A percentile compares a stretch with the other conserved stretches of the same genome.
Evolutionary conservation across 176 grass and related monocot species (phyloP).

Genomic region (Hyparrhenia diplandra): DNA sequence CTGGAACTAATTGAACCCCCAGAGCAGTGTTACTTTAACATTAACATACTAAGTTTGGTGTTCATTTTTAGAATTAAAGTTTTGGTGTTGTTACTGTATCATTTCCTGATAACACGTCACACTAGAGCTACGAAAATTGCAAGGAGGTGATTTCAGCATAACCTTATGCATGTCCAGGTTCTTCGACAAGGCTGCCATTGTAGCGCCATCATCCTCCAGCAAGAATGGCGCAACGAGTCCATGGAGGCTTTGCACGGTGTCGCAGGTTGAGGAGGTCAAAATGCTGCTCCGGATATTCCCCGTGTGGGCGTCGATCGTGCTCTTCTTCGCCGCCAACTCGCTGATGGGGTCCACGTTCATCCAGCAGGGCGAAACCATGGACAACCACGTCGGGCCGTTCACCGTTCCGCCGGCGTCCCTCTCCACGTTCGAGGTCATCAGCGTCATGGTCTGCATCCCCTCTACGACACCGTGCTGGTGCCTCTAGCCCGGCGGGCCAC

Average conservation of each 20-base stretch:
- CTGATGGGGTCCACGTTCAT: background rate
- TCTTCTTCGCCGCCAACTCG: constrained; percentile 18
- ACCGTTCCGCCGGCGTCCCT: constrained; percentile 27
- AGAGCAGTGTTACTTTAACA: too few species aligned
- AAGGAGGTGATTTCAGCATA: too few species aligned
- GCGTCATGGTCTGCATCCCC: constrained; percentile 24
- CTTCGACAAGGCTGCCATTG: constrained; percentile 36
- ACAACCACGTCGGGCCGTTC: constrained; percentile 20
- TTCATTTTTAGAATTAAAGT: too few species aligned
- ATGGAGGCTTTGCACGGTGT: constrained; percentile 28
- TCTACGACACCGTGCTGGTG: constrained; percentile 1
- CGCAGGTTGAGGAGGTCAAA: constrained; percentile 39
- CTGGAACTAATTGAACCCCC: too few species aligned
- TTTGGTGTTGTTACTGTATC: too few species aligned
- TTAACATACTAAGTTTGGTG: too few species aligned
- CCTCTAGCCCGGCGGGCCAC: constrained; percentile 19
- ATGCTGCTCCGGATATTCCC: constrained; percentile 27
- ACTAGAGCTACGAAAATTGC: too few species aligned
- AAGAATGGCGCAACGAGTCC: background rate
- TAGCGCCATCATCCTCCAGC: background rate
- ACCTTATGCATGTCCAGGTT: too few species aligned
- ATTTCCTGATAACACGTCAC: too few species aligned
- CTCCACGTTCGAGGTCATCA: constrained; percentile 17
- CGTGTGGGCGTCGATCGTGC: constrained; percentile 14
- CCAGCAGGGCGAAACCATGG: constrained; percentile 18